A percentile compares a stretch with the other conserved stretches of the same genome.
Evolutionary conservation across 2,329 filamentous ascomycete genomes (phyloP).

Genomic region (Beauveria scarabaeidicola): DNA sequence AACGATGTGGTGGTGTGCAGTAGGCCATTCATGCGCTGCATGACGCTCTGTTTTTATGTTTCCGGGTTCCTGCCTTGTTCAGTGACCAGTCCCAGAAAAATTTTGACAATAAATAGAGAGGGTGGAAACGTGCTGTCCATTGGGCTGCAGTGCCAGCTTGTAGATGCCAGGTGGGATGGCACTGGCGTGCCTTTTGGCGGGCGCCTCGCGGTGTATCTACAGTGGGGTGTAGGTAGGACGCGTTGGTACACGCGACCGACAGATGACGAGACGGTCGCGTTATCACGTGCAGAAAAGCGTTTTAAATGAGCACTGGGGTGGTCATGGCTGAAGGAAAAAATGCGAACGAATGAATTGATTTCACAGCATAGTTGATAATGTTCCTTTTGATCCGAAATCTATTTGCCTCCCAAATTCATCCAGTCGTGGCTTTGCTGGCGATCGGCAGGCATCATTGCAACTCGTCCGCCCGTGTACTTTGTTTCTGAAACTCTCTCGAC

Average conservation of each 20-base stretch:
- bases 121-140: neutral
- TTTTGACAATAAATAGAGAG: neutral
- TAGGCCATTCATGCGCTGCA: constrained; percentile 33
- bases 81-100: too few relatives aligned
- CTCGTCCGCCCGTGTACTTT: too few relatives aligned
- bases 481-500: too few relatives aligned
- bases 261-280: neutral
- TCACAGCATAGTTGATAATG: too few relatives aligned
- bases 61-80: too few relatives aligned
- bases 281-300: constrained; percentile 1
- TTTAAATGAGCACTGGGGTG: too few relatives aligned
- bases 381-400: too few relatives aligned
- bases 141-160: neutral
- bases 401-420: too few relatives aligned
- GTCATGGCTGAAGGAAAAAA: too few relatives aligned
- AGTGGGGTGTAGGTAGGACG: neutral
- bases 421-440: too few relatives aligned
- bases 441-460: too few relatives aligned
- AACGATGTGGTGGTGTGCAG: constrained; percentile 46
- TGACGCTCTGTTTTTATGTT: constrained; percentile 14
- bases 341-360: too few relatives aligned
- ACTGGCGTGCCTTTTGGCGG: neutral
- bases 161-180: neutral
- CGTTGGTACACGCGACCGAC: neutral
- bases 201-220: neutral